Base-by-base conservation (phyloP, 1,139 yeast species). In the Yarrowia galli region DNA sequence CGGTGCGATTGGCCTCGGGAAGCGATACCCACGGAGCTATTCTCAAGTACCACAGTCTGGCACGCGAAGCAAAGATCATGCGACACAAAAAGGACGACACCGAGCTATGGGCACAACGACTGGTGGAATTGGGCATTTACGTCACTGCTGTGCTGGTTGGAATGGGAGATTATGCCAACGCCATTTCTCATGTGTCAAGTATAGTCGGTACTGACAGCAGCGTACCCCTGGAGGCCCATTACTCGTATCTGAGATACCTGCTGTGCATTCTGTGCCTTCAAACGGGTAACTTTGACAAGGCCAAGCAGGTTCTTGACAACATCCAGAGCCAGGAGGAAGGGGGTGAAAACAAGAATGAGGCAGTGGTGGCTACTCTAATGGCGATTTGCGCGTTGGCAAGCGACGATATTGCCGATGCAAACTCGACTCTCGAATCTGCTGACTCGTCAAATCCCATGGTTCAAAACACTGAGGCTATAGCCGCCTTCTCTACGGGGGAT, bases 21-120 rank as follows among this genome's bases (percentile, higher is more conserved):
- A 71, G 71, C 12, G 72, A 71, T 32, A 67, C 70, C 3, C 73
- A 69, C 32, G 68, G 67, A 15, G 73, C 71, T 2, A 60, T 72
- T 12, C 60, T 67, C 23, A 69, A 69, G 54, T 73, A 71, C 58
- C 72, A 73, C 63, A 54, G 69, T 6, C 60, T 73, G 18, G 73
- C 73, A 0, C 70, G 74, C 7, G 75, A 73, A 23, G 74, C 74
- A 0, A 65, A 58, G 48, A 65, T 53, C 15, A 58, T 54, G 56
- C 16, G 53, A 22, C 49, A 45, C 45, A 51, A 65, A 23, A 22
- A 35, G 38, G 63, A 15, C 10, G 68, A 45, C 16, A 13, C 23
- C 12, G n/a, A 45, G 8, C 2, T 54, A 25, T 65, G 68, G 68
- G 65, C 53, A 3, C 42, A 43, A 15, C 28, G 67, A 9, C 25